Conservation (phyloP, 306 rosid species). For the Cucumis hystrix region DNA sequence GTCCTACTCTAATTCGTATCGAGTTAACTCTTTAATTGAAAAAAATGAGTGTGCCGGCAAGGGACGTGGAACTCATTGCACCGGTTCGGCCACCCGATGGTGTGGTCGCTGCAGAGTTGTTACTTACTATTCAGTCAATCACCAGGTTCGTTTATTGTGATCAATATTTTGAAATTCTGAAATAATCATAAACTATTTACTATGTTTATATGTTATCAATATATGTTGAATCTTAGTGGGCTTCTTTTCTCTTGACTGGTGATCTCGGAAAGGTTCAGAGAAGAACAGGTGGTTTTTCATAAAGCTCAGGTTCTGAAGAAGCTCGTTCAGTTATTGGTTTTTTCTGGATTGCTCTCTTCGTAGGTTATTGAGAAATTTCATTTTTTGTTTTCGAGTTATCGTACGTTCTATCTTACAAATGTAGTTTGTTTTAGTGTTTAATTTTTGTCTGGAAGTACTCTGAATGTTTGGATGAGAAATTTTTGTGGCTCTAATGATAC, state of each 20-base stretch:
- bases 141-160: slow-evolving; percentile 40
- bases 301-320: slow-evolving; percentile 16
- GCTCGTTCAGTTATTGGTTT: background rate
- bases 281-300: slow-evolving; percentile 21
- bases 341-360: background rate
- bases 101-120: slow-evolving; percentile 76
- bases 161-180: too few species aligned
- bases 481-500: background rate
- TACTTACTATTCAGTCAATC: slow-evolving; percentile 66
- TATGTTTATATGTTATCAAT: too few species aligned
- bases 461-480: background rate
- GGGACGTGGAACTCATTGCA: slow-evolving; percentile 53
- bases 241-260: too few species aligned
- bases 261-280: slow-evolving; percentile 20
- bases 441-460: background rate
- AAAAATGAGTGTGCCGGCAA: slow-evolving; percentile 69
- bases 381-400: background rate
- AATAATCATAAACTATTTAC: too few species aligned
- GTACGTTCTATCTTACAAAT: background rate
- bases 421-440: background rate
- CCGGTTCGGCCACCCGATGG: slow-evolving; percentile 37
- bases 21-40: background rate
- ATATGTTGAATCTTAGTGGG: too few species aligned
- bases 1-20: too few species aligned
- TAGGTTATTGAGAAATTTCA: background rate